Conservation (phyloP, 2,329 filamentous ascomycete species). For the Sclerotinia sclerotiorum region DNA sequence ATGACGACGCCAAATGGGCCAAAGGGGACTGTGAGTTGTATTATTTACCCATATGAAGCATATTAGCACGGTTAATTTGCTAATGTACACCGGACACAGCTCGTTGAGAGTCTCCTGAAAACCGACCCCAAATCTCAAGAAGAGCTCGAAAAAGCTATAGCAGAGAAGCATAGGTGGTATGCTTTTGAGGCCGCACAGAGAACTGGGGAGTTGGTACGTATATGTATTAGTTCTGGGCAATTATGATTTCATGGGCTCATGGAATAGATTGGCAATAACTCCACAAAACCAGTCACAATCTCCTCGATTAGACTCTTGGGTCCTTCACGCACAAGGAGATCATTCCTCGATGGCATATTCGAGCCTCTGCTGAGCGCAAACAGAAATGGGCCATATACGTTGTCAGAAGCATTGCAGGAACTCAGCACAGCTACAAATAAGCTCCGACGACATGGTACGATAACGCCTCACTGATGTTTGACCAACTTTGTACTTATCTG, state of each 20-base stretch:
- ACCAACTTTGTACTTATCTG: constrained; percentile 3
- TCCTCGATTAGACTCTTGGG: constrained; percentile 82
- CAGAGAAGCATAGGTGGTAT: constrained; percentile 42
- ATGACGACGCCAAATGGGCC: constrained; percentile 19
- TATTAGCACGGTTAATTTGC: constrained; percentile 44
- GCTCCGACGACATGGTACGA: constrained; percentile 77
- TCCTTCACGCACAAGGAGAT: constrained; percentile 76
- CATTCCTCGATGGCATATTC: constrained; percentile 81
- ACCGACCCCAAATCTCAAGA: constrained; percentile 55
- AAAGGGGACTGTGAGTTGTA: constrained; percentile 18
- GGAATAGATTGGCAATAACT: constrained; percentile 72
- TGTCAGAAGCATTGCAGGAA: constrained; percentile 74
- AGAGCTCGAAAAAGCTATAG: constrained; percentile 59
- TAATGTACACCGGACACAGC: constrained; percentile 17
- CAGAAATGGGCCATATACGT: constrained; percentile 66
- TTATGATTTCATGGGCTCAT: constrained; percentile 7
- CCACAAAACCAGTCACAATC: constrained; percentile 82
- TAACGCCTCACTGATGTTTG: not conserved
- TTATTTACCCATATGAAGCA: not conserved
- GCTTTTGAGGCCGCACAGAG: constrained; percentile 46
- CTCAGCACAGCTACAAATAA: constrained; percentile 70
- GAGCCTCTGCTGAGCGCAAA: constrained; percentile 72
- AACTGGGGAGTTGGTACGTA: constrained; percentile 62
- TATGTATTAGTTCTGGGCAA: not conserved
- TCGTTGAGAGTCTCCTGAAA: constrained; percentile 39